These are phyloP conservation scores for Ophidiomyces ophidiicola DNA, from an alignment of 2,329 filamentous ascomycete species.

Conservation along the genomic window DNA sequence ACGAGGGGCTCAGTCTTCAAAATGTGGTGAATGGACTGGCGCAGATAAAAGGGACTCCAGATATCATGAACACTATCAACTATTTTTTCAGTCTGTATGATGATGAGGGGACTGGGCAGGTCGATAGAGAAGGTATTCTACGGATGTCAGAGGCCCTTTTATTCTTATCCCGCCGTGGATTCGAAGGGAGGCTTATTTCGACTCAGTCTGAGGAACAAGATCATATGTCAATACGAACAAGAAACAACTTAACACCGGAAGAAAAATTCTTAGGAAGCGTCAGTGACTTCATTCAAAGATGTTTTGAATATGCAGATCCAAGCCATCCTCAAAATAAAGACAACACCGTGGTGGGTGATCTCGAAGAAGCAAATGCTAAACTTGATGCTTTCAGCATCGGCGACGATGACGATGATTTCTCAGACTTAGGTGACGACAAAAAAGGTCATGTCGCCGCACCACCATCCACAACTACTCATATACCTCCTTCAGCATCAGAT, in stretches of 20 bases:
- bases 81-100: conserved; percentile 98
- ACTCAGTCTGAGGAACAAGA: conserved; percentile 45
- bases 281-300: conserved; percentile 87
- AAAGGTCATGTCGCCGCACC: conserved; percentile 2
- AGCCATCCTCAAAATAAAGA: conserved; percentile 57
- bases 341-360: conserved; percentile 13
- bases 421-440: conserved; percentile 9
- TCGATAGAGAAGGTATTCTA: conserved; percentile 89
- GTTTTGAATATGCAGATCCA: conserved; percentile 96
- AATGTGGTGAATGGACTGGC: conserved; percentile 87
- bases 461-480: conserved; percentile 18
- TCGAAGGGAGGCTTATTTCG: conserved; percentile 62
- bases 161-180: conserved; percentile 78
- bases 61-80: conserved; percentile 95
- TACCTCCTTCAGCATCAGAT: conserved; percentile 16
- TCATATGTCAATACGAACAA: conserved; percentile 24
- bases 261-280: conserved; percentile 87
- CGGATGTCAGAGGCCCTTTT: conserved; percentile 87
- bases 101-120: conserved; percentile 77
- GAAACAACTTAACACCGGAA: conserved; percentile 50
- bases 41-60: conserved; percentile 78
- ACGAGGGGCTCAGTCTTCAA: conserved; percentile 68
- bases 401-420: conserved; percentile 51
- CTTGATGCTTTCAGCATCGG: conserved; percentile 60
- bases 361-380: conserved; percentile 26